Base-by-base conservation (phyloP, 164 flowering plant genomes). In the Saururus chinensis region DNA sequence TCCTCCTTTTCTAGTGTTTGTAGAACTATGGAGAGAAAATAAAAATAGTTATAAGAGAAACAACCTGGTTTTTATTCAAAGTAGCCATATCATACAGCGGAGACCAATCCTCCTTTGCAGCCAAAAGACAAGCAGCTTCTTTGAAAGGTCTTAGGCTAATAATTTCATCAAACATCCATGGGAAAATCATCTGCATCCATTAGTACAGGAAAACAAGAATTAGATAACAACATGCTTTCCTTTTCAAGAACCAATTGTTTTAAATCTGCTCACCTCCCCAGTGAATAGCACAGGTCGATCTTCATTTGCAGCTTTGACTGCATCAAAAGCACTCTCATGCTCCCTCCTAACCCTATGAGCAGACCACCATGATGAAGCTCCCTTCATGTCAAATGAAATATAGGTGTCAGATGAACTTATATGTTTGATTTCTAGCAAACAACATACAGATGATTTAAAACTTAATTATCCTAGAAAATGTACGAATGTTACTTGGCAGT, bases 111-210 rank as follows among this genome's bases (percentile, higher is more conserved):
- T 79, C 70, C 80, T 87, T 80, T 70, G 77, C 81, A 25, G 99
- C 84, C 72, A 95, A 65, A 60, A 91, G 62, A 61, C 83, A 72
- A 65, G 99, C 96, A 52, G 81, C 93, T 41, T 83, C 88, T 76
- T 86, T 95, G 41, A 88, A 77, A 59, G 63, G 86, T 69, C 61
- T 82, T 75, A 95, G 72, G 56, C 92, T 83, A 73, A 81, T 77
- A 61, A 91, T 74, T 71, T 91, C 99, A 57, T 95, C 95, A 74
- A 91, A 95, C 85, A 91, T 80, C 99, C 99, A 95, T 37, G 97
- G 96, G 72, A 91, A 95, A 62, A 95, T 70, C 99, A 95, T 95
- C 97, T 93, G 81, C 60, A 56, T 63, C n/a, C 60, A 57, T 19
- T 12, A 12, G 17, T 45, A 45, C 49, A 45, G 2, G 11, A 45